Evolutionary conservation across 1,284 basidiomycete genomes (phyloP), one percentile per base, ranked within the genome.

Genomic region (Apiotrichum siamense): DNA sequence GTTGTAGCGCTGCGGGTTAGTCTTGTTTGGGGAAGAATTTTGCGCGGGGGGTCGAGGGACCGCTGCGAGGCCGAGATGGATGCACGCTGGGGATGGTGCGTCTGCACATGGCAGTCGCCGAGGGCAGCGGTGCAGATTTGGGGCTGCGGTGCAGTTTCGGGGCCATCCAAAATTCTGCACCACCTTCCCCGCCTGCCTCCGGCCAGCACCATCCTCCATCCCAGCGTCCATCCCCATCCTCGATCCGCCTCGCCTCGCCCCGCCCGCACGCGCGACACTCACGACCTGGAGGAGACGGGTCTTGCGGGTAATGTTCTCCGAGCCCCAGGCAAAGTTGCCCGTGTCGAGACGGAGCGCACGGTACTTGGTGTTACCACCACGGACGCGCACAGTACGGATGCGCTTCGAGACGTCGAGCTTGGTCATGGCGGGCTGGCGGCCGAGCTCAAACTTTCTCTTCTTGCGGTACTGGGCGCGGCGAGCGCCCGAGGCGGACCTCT

Each of bases 361-460:
- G 80, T 85, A 85, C 78, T 97, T 97, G 76, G 81, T 61, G 81
- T 91, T 96, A 51, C 92, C 92, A 65, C 92, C 92, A 70, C 93
- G 88, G 46, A 86, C 85, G 71, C 92, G 88, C 59, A 97, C 91
- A 47, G 83, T 81, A 80, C 94, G 92, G 68, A 97, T 79, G 59
- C 92, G 87, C 81, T 96, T 97, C 56, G 85, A 72, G 52, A 91
- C 89, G 64, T 68, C 65, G 63, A 97, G 84, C 81, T 88, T 96
- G 74, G 92, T 97, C 83, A 80, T 90, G 61, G 92, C 93, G 54
- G 92, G 79, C 76, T 96, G 92, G 75, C 92, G 90, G 74, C 90
- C 91, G 73, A 96, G 86, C 81, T 96, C 91, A 78, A 94, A 94
- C 80, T 94, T 94, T 86, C 91, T 84, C 86, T 94, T 96, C 83